phyloP scores from a whole-genome alignment of 148 eudicot genomes.

The Nyssa sinensis region DNA sequence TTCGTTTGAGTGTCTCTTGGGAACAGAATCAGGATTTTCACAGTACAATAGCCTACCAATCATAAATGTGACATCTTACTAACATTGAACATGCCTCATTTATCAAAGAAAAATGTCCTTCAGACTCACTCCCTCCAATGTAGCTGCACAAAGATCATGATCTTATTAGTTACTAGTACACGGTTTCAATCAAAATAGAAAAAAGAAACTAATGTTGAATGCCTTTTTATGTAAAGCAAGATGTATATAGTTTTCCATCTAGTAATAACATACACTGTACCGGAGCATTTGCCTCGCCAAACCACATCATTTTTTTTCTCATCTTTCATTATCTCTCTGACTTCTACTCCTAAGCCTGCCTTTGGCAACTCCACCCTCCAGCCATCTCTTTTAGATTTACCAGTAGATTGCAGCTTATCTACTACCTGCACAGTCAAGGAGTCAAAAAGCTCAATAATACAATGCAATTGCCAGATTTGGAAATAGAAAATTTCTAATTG shows the following conservation, averaged over 20 bases:
- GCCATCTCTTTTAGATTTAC: slow-evolving; percentile 71
- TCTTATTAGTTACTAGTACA: not conserved
- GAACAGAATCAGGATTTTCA: not conserved
- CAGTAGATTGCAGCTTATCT: slow-evolving; percentile 76
- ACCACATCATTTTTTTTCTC: slow-evolving; percentile 69
- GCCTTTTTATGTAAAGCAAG: not conserved
- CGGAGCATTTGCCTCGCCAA: slow-evolving; percentile 99
- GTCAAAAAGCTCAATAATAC: slow-evolving; percentile 10
- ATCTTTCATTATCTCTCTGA: slow-evolving; percentile 63
- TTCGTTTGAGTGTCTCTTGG: no score
- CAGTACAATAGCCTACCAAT: not conserved
- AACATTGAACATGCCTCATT: slow-evolving; percentile 97
- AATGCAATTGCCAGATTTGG: slow-evolving; percentile 4
- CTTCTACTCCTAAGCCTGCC: slow-evolving; percentile 58
- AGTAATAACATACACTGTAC: slow-evolving; percentile 78
- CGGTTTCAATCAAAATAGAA: not conserved
- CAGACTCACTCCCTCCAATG: slow-evolving; percentile 83
- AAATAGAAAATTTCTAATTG: not conserved
- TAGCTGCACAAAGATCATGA: slow-evolving; percentile 55
- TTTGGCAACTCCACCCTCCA: slow-evolving; percentile 82
- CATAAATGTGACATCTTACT: slow-evolving; percentile 31
- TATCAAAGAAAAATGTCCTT: slow-evolving; percentile 89
- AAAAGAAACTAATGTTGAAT: not conserved
- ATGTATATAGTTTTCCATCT: not conserved
- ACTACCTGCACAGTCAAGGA: slow-evolving; percentile 57